These are phyloP conservation scores for Comarum palustre DNA, from an alignment of 306 rosid genomes.

Conservation along the genomic window DNA sequence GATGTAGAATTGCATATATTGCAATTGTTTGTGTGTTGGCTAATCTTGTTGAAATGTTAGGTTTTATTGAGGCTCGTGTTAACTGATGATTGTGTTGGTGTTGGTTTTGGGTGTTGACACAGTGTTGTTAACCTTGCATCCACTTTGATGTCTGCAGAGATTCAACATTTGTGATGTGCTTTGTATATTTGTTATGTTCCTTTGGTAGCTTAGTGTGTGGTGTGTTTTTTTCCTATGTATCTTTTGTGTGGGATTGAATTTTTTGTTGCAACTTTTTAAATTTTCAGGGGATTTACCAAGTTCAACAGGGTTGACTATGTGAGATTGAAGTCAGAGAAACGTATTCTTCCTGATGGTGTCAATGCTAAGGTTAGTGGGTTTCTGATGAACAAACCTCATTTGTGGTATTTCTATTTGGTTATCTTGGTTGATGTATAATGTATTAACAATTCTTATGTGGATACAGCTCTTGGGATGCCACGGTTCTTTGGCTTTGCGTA, in stretches of 20 bases:
- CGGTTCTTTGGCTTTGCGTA: conserved; percentile 63
- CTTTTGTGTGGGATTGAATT: background rate
- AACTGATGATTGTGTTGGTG: background rate
- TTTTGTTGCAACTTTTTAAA: background rate
- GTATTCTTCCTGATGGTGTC: conserved; percentile 71
- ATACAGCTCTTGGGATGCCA: conserved; percentile 75
- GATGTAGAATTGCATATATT: no score
- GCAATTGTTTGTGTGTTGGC: no score
- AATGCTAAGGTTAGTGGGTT: conserved; percentile 60
- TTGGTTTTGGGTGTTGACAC: background rate
- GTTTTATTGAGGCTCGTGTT: no score
- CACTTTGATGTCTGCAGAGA: no score
- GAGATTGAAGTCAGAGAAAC: conserved; percentile 56
- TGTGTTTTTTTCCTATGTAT: background rate
- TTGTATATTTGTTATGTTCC: background rate
- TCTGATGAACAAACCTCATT: background rate
- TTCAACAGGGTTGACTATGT: conserved; percentile 54
- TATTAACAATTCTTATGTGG: background rate
- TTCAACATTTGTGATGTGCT: background rate
- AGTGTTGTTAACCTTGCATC: background rate
- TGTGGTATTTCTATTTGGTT: background rate
- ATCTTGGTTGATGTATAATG: no score
- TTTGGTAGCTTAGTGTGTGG: background rate
- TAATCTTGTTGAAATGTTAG: no score
- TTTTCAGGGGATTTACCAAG: conserved; percentile 82